Conservation (phyloP, 2,329 filamentous ascomycete genomes). For the Paecilomyces fulvus region DNA sequence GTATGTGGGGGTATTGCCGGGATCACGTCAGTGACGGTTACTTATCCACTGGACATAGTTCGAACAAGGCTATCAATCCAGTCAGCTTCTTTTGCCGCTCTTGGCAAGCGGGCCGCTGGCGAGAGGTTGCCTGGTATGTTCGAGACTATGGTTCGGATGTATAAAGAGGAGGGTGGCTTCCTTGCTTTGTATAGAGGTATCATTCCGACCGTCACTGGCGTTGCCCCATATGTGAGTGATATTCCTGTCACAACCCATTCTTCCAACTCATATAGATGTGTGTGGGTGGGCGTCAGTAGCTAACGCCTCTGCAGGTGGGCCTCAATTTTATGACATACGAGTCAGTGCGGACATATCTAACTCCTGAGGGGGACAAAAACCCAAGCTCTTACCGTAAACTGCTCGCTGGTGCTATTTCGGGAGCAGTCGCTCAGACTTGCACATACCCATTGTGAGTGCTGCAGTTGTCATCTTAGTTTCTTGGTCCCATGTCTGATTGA, state of each 20-base stretch:
- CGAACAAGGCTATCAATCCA: slow-evolving; percentile 93
- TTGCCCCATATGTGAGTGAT: slow-evolving; percentile 73
- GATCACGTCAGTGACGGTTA: slow-evolving; percentile 89
- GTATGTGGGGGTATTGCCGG: slow-evolving; percentile 87
- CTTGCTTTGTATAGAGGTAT: slow-evolving; percentile 88
- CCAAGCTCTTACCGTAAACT: slow-evolving; percentile 74
- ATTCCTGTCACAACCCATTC: background rate
- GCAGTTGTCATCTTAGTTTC: background rate
- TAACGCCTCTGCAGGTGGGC: slow-evolving; percentile 55
- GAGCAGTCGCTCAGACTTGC: slow-evolving; percentile 91
- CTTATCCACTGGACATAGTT: slow-evolving; percentile 96
- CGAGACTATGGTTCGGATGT: slow-evolving; percentile 72
- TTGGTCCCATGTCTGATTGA: slow-evolving; percentile 37
- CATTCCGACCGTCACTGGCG: slow-evolving; percentile 84
- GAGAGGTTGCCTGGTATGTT: slow-evolving; percentile 84
- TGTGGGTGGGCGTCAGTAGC: background rate
- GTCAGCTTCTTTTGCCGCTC: slow-evolving; percentile 81
- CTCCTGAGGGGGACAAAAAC: slow-evolving; percentile 77
- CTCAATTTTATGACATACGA: slow-evolving; percentile 99
- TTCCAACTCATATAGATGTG: background rate
- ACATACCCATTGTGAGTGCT: slow-evolving; percentile 86
- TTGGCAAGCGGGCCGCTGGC: slow-evolving; percentile 52
- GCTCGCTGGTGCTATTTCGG: slow-evolving; percentile 84
- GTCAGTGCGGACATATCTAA: slow-evolving; percentile 72
- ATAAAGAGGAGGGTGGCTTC: slow-evolving; percentile 80